Base-by-base conservation (phyloP, 148 eudicot genomes). In the Spergularia bocconei region DNA sequence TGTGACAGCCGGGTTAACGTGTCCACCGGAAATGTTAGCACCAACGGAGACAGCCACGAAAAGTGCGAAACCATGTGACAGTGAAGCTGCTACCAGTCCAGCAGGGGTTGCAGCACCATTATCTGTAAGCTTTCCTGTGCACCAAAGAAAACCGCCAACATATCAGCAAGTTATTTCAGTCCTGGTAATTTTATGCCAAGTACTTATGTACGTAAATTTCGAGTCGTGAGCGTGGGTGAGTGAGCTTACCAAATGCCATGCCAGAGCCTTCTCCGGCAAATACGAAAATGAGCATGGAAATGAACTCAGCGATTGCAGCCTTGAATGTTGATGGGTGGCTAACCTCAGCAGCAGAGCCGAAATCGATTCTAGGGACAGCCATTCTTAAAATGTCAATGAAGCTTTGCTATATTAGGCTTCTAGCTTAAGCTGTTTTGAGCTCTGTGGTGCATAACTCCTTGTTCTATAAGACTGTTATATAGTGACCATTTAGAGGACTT, bases 1-100 rank as follows among this genome's bases (percentile, higher is more conserved):
- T 21, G 96, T 88, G 53, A 91, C 91, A 1, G 91, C 93, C 9
- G 97, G 97, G 89, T 91, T 91, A n/a, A 91, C 97, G 38, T 90
- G 94, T 20, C 95, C 95, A 50, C 96, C 96, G 1, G 93, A 91
- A 52, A 89, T 85, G 85, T 91, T 89, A 55, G 96, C 96, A 3
- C 88, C 88, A 20, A 91, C 86, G 0, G 96, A 73, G 7, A 91
- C 91, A 13, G 93, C 93, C 76, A 89, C 96, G 29, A 91, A 89
- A 14, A 91, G 82, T 0, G 87, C 96, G 14, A 91, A 86, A 14
- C 79, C 96, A 69, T 91, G 96, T n/a, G 93, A 88, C 63, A 91
- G 15, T 6, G 96, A 78, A 1, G 96, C 96, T 0, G 87, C 91
- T 13, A 91, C 84, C 11, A 91, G 80, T 25, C 96, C 91, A 13